Conservation (phyloP, 78 protist species). For the Corallochytrium limacisporum region DNA sequence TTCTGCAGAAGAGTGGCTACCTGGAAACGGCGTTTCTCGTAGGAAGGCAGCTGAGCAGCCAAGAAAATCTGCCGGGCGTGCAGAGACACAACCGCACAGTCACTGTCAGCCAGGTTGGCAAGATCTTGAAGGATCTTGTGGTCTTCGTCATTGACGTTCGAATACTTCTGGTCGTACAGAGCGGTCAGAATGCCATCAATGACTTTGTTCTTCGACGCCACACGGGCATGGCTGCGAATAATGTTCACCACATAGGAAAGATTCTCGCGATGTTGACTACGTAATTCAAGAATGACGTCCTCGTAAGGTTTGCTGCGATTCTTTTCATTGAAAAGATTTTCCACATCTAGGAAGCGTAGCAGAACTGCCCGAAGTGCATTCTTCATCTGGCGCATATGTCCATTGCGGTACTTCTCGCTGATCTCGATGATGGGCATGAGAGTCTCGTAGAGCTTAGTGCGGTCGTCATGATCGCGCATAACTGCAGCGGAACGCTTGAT, state of each 20-base stretch:
- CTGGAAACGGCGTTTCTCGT: conserved; percentile 10
- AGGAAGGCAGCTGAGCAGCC: conserved; percentile 17
- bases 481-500: no score
- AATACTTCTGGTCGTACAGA: background rate
- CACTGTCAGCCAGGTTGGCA: background rate
- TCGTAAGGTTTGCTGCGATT: no score
- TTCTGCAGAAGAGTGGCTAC: conserved; percentile 4
- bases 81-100: background rate
- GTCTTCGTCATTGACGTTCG: background rate
- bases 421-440: no score
- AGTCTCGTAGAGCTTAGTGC: no score
- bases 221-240: conserved; percentile 1
- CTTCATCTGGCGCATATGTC: no score
- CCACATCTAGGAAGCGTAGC: no score
- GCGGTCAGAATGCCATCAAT: background rate
- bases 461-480: no score
- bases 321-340: no score
- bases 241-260: background rate
- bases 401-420: no score
- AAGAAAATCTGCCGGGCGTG: conserved; percentile 24
- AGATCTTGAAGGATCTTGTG: background rate
- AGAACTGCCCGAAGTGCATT: no score
- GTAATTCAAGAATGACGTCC: background rate
- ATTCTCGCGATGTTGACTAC: background rate
- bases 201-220: conserved; percentile 2